These are phyloP conservation scores for Peronosclerospora sorghi DNA, from an alignment of 352 stramenopile genomes.

Conservation along the genomic window DNA sequence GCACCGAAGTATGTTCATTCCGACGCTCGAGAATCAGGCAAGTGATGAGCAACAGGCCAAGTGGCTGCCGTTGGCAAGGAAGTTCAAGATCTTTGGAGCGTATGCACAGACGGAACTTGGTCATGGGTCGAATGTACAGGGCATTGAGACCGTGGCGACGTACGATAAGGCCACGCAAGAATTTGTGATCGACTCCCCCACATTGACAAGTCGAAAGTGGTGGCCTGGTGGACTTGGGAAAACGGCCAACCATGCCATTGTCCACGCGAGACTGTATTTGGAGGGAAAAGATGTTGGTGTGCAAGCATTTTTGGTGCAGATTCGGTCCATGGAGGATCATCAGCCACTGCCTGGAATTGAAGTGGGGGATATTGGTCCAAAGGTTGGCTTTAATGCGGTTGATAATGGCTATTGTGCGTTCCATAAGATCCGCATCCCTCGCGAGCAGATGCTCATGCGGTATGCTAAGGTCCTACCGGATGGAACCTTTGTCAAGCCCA, in stretches of 20 bases:
- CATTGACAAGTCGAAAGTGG: slow-evolving; percentile 91
- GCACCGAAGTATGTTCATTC: slow-evolving; percentile 19
- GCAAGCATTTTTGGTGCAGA: slow-evolving; percentile 19
- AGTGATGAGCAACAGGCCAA: slow-evolving; percentile 15
- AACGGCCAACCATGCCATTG: slow-evolving; percentile 23
- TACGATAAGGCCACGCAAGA: slow-evolving; percentile 79
- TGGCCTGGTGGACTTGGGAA: slow-evolving; percentile 72
- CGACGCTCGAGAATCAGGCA: slow-evolving; percentile 19
- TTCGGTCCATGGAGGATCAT: slow-evolving; percentile 18
- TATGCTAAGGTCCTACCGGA: slow-evolving; percentile 37
- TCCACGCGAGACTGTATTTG: slow-evolving; percentile 12
- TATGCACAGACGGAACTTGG: slow-evolving; percentile 24
- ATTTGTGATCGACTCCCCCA: slow-evolving; percentile 92
- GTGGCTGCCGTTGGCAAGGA: slow-evolving; percentile 18
- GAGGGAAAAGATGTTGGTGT: slow-evolving; percentile 16
- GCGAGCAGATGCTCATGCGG: slow-evolving; percentile 21
- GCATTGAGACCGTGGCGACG: slow-evolving; percentile 19
- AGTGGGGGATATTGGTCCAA: slow-evolving; percentile 21
- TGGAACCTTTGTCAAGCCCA: slow-evolving; percentile 43
- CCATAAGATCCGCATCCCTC: slow-evolving; percentile 16
- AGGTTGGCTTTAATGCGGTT: slow-evolving; percentile 17
- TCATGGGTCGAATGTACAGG: slow-evolving; percentile 23
- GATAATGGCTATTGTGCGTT: slow-evolving; percentile 21
- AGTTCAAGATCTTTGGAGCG: slow-evolving; percentile 16
- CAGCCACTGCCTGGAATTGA: slow-evolving; percentile 16